Evolutionary conservation across 2,329 filamentous ascomycete species (phyloP), one percentile per base, ranked within the genome.

Genomic region (Ceratocystis papillata): DNA sequence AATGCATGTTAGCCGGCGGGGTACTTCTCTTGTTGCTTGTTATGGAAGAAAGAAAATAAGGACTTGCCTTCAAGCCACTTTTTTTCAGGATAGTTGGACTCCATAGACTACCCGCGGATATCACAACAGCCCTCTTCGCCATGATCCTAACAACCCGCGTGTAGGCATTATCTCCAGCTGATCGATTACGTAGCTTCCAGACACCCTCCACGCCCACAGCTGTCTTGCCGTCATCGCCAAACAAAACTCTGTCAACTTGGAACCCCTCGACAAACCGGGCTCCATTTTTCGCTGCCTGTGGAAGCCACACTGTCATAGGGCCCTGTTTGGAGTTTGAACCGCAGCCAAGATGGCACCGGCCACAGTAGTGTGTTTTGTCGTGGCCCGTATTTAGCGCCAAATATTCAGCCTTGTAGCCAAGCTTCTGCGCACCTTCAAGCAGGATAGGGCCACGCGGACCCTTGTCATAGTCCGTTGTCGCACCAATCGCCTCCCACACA

Each of bases 201-300:
- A 62, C 81, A 77, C 88, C 67, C 89, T 82, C 0, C 87, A 87
- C 2, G 81, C 84, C 92, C 90, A 96, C 5, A 78, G 79, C 1
- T 7, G 72, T 74, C 3, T 72, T 72, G 1, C 15, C n/a, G 50
- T 73, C 72, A 15, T 81, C 77, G 25, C 85, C 83, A 73, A 96
- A 96, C 0, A 88, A 70, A 17, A 96, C 79, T 68, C 81, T 81
- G 12, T 89, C 82, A 0, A 86, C 88, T 22, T 85, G 76, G 71
- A 94, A 90, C 0, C 91, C 91, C 77, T 96, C 90, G 67, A 95
- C 82, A 73, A 96, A 96, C 69, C 82, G 79, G 0, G 91, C 89
- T 0, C 91, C 91, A 0, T 88, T 85, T 64, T 81, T 80, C 0
- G 86, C 87, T 1, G 93, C 91, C 70, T 91, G 89, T 0, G 89